Base-by-base conservation (phyloP, 306 rosid genomes). In the Quercus mongolica region DNA sequence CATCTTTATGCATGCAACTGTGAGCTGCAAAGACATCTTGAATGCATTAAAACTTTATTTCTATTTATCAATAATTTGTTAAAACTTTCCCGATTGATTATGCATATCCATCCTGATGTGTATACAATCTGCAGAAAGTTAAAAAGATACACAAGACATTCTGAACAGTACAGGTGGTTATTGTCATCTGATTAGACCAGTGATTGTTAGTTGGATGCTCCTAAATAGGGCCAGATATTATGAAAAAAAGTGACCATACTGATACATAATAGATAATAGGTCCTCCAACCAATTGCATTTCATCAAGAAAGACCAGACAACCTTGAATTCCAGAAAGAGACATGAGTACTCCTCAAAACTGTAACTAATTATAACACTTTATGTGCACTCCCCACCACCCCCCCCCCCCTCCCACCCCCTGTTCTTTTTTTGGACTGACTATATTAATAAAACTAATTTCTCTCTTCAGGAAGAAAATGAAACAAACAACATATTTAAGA, bases 1-100 rank as follows among this genome's bases (percentile, higher is more conserved):
- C 97, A 87, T 89, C 93, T 93, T 93, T 84, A 93, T 91, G 88
- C 93, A 88, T 38, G 98, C 97, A 21, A 90, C 94, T 23, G 97
- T 91, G 80, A 93, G 89, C 98, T 93, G 98, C 74, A 79, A 73
- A 75, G 46, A 30, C 38, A 78, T 8, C 33, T 18, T 28, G 26
- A 63, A 26, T 49, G 56, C 35, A 76, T 84, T 58, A 81, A 44
- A 83, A 44, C 31, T 6, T 41, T 8, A 30, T 68, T 52, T 6
- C 31, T 7, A 28, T 68, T 52, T 28, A 62, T 65, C 57, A 72
- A 84, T 78, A 75, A 54, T 79, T n/a, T 14, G 5, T 13, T 25
- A 72, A 81, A 81, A 18, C 80, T 55, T 31, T 14, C 62, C 57
- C 6, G 3, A 59, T 28, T 75, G 31, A 54, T 25, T 58, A 31